A percentile compares a stretch with the other conserved stretches of the same genome.
Evolutionary conservation across 768 basidiomycete genomes (phyloP).

Genomic region (Boletus rufocinnamomeus): DNA sequence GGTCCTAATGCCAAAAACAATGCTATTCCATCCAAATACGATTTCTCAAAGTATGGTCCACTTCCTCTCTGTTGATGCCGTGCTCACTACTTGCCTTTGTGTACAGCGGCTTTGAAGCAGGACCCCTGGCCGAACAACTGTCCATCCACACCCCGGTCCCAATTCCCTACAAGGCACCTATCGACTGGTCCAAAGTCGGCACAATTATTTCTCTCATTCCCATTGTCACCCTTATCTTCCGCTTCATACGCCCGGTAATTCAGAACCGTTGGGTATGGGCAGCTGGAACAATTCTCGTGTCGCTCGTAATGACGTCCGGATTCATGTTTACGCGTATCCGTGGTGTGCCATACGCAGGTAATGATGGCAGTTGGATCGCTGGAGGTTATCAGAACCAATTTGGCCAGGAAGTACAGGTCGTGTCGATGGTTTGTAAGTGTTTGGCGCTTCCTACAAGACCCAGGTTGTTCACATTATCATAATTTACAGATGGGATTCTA

Average conservation of each 20-base stretch:
- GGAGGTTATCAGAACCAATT: conserved; percentile 87
- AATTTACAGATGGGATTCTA: conserved; percentile 74
- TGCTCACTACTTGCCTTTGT: conserved; percentile 4
- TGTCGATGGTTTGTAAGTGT: conserved; percentile 80
- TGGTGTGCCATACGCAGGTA: conserved; percentile 65
- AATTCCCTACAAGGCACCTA: conserved; percentile 81
- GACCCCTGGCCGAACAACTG: conserved; percentile 73
- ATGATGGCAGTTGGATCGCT: conserved; percentile 78
- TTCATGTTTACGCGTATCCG: conserved; percentile 98
- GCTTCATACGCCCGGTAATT: conserved; percentile 65
- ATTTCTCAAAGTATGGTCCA: conserved; percentile 66
- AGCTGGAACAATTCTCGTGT: conserved; percentile 55
- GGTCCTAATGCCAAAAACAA: conserved; percentile 62
- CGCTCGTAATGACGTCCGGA: conserved; percentile 86
- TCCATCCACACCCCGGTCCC: conserved; percentile 72
- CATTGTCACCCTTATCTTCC: conserved; percentile 50
- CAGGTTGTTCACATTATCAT: conserved; percentile 5
- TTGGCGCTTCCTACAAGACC: neutral
- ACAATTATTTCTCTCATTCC: conserved; percentile 49
- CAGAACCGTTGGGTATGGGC: conserved; percentile 82
- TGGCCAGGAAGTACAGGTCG: conserved; percentile 90
- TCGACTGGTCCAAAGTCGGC: conserved; percentile 64
- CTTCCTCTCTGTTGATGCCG: neutral
- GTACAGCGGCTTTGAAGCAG: conserved; percentile 79
- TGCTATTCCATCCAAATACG: conserved; percentile 66